Evolutionary conservation across 805 yeast species (phyloP).

Genomic region (Ogataea chonburiensis): DNA sequence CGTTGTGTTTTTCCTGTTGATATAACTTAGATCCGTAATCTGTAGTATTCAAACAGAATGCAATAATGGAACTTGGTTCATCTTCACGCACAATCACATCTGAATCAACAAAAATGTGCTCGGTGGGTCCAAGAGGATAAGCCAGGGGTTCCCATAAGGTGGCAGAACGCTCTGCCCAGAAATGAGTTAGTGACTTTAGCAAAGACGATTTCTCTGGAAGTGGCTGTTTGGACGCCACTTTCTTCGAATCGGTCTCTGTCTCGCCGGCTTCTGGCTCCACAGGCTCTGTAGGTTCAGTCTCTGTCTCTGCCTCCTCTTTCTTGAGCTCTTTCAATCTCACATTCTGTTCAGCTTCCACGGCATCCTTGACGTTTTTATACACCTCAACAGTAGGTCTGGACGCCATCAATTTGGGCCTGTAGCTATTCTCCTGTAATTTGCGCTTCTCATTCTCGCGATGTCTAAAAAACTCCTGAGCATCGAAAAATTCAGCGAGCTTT

Average conservation of each 20-base stretch:
- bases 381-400: slow-evolving; percentile 90
- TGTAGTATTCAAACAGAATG: slow-evolving; percentile 83
- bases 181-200: slow-evolving; percentile 78
- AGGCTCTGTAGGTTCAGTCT: neutral
- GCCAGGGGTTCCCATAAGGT: slow-evolving; percentile 90
- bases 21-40: slow-evolving; percentile 60
- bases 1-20: slow-evolving; percentile 35
- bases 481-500: slow-evolving; percentile 64
- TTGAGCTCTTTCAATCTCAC: slow-evolving; percentile 6
- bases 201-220: slow-evolving; percentile 70
- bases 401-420: slow-evolving; percentile 69
- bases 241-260: slow-evolving; percentile 7
- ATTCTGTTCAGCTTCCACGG: slow-evolving; percentile 55
- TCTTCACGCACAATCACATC: slow-evolving; percentile 93
- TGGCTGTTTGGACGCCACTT: slow-evolving; percentile 20
- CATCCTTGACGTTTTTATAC: slow-evolving; percentile 84
- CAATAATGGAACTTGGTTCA: slow-evolving; percentile 92
- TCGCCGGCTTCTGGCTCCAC: slow-evolving; percentile 4
- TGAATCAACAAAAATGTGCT: slow-evolving; percentile 91
- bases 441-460: slow-evolving; percentile 80
- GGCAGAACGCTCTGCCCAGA: slow-evolving; percentile 98
- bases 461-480: slow-evolving; percentile 81
- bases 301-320: slow-evolving; percentile 5
- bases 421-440: slow-evolving; percentile 55
- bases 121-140: slow-evolving; percentile 76